Evolutionary conservation across 495 filamentous ascomycete species (phyloP), one percentile per base, ranked within the genome.

Genomic region (Lentithecium fluviatile): DNA sequence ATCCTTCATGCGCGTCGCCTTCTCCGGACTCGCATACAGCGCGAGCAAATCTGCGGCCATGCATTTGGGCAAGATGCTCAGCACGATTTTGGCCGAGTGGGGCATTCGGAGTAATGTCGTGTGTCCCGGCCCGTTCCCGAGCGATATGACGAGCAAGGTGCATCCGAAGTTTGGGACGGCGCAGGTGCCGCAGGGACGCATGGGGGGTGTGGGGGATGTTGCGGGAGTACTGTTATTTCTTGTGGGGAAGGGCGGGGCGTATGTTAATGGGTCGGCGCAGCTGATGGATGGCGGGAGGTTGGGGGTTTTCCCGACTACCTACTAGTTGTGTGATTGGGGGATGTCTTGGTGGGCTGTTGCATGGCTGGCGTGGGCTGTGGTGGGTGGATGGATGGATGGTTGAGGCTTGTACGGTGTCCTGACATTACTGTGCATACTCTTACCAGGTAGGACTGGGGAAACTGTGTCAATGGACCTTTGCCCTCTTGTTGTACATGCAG

Each of bases 171-270:
- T 78, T 50, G 73, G 73, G 0, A 69, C 75, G 1, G 57, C 66
- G 8, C 74, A 78, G 52, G 78, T 85, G 38, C 84, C 85, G 0
- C 68, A 79, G 3, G 77, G 77, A 6, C 64, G 79, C 29, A 72
- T 77, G 38, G 85, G 83, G 2, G 73, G 69, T 0, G 74, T 78
- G 3, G 80, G 86, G 62, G 86, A 88, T 56, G 83, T 88, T 79
- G 82, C 80, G 0, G 85, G 83, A 7, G 67, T 76, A 17, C 80
- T 85, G 48, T 68, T 89, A 15, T 88, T 82, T 71, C 71, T 88
- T 23, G 78, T 82, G 5, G 84, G 82, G 17, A 77, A 80, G 38
- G 83, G 84, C 0, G 84, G 85, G 1, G 75, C 77, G 2, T 88
- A 80, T 69, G 77, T 74, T 46, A 86, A 83, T 58, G 85, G 85